Conservation (phyloP, 257 asterid species). For the Fraxinus pennsylvanica region DNA sequence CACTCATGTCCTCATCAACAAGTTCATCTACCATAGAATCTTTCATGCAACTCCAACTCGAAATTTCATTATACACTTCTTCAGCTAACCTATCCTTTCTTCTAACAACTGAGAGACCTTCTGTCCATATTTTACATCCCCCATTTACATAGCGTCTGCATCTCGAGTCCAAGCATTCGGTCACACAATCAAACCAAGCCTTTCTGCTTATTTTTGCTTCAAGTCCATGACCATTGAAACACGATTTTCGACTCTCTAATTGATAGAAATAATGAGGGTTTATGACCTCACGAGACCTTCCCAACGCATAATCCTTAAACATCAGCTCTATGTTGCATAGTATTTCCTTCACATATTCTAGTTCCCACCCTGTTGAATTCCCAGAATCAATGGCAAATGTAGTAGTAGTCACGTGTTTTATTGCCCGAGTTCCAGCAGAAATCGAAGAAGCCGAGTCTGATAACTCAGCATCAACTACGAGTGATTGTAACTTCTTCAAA, state of each 20-base stretch:
- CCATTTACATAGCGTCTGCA: constrained; percentile 48
- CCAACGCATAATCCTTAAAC: constrained; percentile 64
- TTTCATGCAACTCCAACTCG: constrained; percentile 55
- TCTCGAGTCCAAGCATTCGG: constrained; percentile 64
- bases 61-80: constrained; percentile 63
- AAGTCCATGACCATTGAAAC: constrained; percentile 24
- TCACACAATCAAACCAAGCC: constrained; percentile 68
- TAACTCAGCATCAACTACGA: constrained; percentile 55
- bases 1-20: constrained; percentile 86
- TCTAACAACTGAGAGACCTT: constrained; percentile 48
- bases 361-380: constrained; percentile 47
- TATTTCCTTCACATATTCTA: constrained; percentile 71
- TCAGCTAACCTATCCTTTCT: constrained; percentile 61
- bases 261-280: constrained; percentile 54
- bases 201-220: constrained; percentile 42
- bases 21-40: constrained; percentile 82
- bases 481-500: constrained; percentile 35
- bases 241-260: constrained; percentile 41
- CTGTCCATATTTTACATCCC: constrained; percentile 58
- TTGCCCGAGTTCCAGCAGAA: background rate
- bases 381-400: constrained; percentile 1
- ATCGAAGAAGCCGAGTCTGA: constrained; percentile 83
- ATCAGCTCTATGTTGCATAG: constrained; percentile 49
- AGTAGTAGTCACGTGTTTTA: background rate
- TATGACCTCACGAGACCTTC: constrained; percentile 47